Evolutionary conservation across 495 filamentous ascomycete genomes (phyloP).

Genomic region (Trichoderma asperelloides): DNA sequence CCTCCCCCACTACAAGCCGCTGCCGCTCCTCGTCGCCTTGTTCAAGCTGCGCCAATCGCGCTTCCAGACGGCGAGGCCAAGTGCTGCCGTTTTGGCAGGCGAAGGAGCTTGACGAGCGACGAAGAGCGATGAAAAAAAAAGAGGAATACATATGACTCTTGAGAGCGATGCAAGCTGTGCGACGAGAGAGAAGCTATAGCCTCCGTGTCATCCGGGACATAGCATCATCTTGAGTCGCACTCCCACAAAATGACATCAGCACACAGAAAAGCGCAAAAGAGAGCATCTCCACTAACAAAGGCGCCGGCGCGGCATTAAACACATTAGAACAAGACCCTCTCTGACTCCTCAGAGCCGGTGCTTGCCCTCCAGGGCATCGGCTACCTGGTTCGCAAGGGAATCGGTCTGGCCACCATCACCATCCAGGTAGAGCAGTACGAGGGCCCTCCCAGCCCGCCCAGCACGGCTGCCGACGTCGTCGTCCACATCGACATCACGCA

Average conservation of each 20-base stretch:
- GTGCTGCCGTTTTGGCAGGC: not conserved
- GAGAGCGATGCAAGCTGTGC: not conserved
- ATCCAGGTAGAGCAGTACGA: slow-evolving; percentile 59
- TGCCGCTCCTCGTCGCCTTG: not conserved
- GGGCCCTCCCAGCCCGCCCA: slow-evolving; percentile 31
- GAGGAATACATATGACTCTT: no score
- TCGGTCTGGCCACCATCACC: slow-evolving; percentile 62
- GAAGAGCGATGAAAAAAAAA: no score
- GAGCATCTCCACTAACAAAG: not conserved
- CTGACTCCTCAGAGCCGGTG: slow-evolving; percentile 59
- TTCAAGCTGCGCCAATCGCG: not conserved
- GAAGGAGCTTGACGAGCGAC: not conserved
- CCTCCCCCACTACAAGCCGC: not conserved
- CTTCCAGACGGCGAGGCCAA: not conserved
- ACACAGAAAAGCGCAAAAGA: slow-evolving; percentile 10
- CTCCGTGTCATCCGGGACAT: not conserved
- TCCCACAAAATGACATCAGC: not conserved
- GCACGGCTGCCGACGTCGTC: slow-evolving; percentile 26
- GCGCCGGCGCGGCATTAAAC: not conserved
- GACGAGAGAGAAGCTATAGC: not conserved
- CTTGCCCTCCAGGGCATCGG: slow-evolving; percentile 74
- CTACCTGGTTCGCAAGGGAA: slow-evolving; percentile 74
- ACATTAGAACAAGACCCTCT: slow-evolving; percentile 71
- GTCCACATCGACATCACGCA: slow-evolving; percentile 79
- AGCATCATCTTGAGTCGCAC: not conserved